phyloP scores from a whole-genome alignment of 139 green algal genomes.

The Chlorella vulgaris region DNA sequence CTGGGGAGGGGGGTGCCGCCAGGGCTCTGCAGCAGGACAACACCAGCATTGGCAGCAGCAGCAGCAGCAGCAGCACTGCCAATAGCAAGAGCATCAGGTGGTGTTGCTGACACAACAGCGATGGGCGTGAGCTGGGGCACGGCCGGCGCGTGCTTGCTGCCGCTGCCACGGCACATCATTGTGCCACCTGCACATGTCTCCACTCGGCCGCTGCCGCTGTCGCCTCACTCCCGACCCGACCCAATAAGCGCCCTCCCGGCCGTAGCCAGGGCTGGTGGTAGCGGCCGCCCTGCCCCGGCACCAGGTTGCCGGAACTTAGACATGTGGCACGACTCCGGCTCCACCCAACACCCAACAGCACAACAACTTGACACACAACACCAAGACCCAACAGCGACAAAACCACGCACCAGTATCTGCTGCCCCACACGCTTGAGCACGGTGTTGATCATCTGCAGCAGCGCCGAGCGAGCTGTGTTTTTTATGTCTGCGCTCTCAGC shows the following conservation, averaged over 20 bases:
- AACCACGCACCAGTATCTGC: conserved; percentile 35
- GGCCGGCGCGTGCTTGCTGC: not conserved
- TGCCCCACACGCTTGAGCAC: conserved; percentile 78
- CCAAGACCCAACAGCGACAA: not conserved
- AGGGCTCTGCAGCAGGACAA: not conserved
- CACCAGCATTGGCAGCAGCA: not conserved
- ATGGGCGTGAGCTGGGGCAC: not conserved
- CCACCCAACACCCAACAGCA: too few relatives aligned
- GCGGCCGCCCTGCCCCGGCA: too few relatives aligned
- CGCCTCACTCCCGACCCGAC: too few relatives aligned
- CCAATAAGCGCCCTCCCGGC: too few relatives aligned
- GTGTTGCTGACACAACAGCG: too few relatives aligned
- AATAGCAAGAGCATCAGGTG: too few relatives aligned
- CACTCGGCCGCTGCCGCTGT: too few relatives aligned
- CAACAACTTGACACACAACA: not conserved
- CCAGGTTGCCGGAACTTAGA: too few relatives aligned
- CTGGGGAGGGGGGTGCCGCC: conserved; percentile 14
- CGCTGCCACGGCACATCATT: not conserved
- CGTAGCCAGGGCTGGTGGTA: too few relatives aligned
- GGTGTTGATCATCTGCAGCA: conserved; percentile 92
- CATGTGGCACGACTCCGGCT: too few relatives aligned
- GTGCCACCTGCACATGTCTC: too few relatives aligned
- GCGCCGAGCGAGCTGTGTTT: conserved; percentile 76
- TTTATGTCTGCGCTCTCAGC: conserved; percentile 69
- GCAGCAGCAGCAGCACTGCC: not conserved